phyloP scores from a whole-genome alignment of 1,139 yeast genomes.

The Kluyveromyces sp. region DNA sequence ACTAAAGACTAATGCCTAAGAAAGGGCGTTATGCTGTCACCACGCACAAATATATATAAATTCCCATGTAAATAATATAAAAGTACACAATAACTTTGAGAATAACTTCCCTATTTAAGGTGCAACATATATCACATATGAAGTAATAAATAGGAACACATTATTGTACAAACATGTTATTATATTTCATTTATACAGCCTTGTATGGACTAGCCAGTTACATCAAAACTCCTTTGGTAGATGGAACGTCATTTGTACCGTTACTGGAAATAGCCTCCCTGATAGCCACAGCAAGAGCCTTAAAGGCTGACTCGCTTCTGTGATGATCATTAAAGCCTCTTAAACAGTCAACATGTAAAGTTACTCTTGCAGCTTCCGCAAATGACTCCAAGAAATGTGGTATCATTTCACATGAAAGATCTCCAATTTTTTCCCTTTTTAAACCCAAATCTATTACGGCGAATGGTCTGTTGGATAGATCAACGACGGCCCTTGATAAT shows the following conservation, averaged over 20 bases:
- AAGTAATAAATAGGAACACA: too few relatives aligned
- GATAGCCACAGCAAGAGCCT: constrained; percentile 88
- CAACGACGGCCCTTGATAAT: constrained; percentile 87
- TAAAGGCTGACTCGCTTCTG: constrained; percentile 91
- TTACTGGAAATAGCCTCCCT: constrained; percentile 77
- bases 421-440: constrained; percentile 89
- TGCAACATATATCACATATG: too few relatives aligned
- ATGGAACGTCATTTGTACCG: constrained; percentile 87
- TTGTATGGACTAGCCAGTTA: constrained; percentile 7
- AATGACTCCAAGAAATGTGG: constrained; percentile 93
- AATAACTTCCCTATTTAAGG: too few relatives aligned
- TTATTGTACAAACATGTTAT: not conserved
- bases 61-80: not conserved
- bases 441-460: constrained; percentile 86
- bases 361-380: constrained; percentile 84
- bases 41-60: not conserved
- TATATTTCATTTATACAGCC: not conserved
- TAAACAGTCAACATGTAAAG: constrained; percentile 88
- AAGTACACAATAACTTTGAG: too few relatives aligned
- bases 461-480: constrained; percentile 83
- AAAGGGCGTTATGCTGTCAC: not conserved
- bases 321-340: constrained; percentile 95
- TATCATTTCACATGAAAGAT: constrained; percentile 88
- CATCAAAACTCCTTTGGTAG: constrained; percentile 85
- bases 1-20: constrained; percentile 7